Percentiles rank a stretch among this genome's conserved stretches.
phyloP scores from a whole-genome alignment of 108 stramenopile genomes.

The Nitzschia sp. region DNA sequence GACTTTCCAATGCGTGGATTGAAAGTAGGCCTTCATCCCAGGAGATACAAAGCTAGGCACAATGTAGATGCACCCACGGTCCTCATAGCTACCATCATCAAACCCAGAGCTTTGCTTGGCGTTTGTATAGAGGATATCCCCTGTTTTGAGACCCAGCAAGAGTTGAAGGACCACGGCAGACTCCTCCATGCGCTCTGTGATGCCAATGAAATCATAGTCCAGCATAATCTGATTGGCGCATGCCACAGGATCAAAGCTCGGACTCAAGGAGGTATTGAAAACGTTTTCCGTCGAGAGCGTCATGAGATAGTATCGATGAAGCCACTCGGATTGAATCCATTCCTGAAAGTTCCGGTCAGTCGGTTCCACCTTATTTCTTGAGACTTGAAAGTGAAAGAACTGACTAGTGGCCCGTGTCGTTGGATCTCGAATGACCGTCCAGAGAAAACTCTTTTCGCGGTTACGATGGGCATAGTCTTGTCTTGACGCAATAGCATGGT shows the following conservation, averaged over 20 bases:
- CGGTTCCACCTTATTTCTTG: constrained; percentile 31
- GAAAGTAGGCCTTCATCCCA: constrained; percentile 28
- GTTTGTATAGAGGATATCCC: constrained; percentile 32
- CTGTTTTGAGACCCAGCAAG: constrained; percentile 25
- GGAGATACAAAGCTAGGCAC: constrained; percentile 31
- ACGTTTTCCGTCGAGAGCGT: neutral
- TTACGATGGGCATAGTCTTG: constrained; percentile 19
- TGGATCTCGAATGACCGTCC: constrained; percentile 38
- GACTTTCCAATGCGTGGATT: constrained; percentile 31
- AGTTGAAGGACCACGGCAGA: constrained; percentile 43
- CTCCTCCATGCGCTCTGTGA: constrained; percentile 63
- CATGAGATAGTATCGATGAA: neutral
- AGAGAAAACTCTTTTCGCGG: constrained; percentile 20
- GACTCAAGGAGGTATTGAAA: neutral
- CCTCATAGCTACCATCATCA: constrained; percentile 20
- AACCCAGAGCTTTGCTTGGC: constrained; percentile 25
- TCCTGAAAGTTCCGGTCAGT: constrained; percentile 34
- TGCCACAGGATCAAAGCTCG: constrained; percentile 5
- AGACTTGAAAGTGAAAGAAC: constrained; percentile 53
- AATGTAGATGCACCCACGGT: constrained; percentile 25
- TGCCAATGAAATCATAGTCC: constrained; percentile 52
- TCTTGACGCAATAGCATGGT: neutral
- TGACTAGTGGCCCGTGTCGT: constrained; percentile 34
- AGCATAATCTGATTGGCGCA: constrained; percentile 30
- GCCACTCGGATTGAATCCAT: neutral